Evolutionary conservation across 2,329 filamentous ascomycete species (phyloP).

Genomic region (Cladophialophora carrionii): DNA sequence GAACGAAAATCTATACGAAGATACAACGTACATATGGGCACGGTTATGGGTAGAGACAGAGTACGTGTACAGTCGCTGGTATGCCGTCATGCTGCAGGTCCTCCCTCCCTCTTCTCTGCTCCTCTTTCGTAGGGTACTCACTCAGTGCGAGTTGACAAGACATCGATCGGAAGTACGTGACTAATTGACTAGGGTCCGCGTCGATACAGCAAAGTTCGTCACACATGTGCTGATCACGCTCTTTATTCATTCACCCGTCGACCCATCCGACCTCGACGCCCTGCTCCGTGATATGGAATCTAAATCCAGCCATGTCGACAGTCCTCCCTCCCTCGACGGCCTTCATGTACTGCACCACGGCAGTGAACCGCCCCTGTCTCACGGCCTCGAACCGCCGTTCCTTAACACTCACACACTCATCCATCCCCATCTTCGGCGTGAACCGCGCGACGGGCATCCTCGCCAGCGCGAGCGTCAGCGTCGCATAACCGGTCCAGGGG

Average conservation of each 20-base stretch:
- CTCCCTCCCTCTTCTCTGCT: background rate
- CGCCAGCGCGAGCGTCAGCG: slow-evolving; percentile 45
- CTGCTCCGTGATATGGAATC: slow-evolving; percentile 17
- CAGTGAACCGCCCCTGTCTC: slow-evolving; percentile 17
- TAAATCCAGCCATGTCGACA: slow-evolving; percentile 3
- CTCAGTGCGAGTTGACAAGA: background rate
- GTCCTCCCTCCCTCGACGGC: background rate
- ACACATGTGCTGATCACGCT: background rate
- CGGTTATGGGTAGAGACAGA: background rate
- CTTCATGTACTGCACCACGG: slow-evolving; percentile 1
- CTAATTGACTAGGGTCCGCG: background rate
- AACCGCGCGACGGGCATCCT: slow-evolving; percentile 46
- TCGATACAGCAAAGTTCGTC: background rate
- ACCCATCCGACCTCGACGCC: slow-evolving; percentile 21
- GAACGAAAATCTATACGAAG: background rate
- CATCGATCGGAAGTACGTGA: background rate
- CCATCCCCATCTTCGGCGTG: slow-evolving; percentile 41
- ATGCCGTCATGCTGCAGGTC: background rate
- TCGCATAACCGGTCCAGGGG: slow-evolving; percentile 48
- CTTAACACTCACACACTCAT: slow-evolving; percentile 45
- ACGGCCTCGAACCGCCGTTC: slow-evolving; percentile 45
- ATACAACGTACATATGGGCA: background rate
- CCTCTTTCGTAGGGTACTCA: no score
- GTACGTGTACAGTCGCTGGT: no score
- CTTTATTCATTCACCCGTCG: slow-evolving; percentile 11